Evolutionary conservation across 768 basidiomycete genomes (phyloP), one percentile per base, ranked within the genome.

Genomic region (Leucocoprinus sp.): DNA sequence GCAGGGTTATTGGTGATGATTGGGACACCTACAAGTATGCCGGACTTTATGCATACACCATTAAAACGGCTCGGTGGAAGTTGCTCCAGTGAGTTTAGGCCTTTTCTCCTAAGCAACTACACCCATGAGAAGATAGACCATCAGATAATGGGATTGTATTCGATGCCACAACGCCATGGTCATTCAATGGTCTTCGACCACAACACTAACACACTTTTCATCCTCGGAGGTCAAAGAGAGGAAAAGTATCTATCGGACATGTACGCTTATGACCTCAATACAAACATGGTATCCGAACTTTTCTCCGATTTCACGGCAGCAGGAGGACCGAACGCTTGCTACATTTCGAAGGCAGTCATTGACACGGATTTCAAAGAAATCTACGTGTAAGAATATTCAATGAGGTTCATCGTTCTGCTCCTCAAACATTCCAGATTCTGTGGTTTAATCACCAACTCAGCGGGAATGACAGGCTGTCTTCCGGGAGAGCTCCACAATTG

Each of bases 131-230:
- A 48, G 61, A 35, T 42, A 48, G 19, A 51, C 60, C 55, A 0
- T 42, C 63, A 3, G 52, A 55, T 41, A 42, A 60, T 3, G 60
- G 65, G n/a, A 0, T 69, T 71, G 40, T 60, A 64, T 1, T 50
- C 64, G 17, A 76, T 85, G 17, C 70, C 80, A 1, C 66, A 77
- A 8, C 80, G 84, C 15, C 84, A 70, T 48, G 84, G 85, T 0
- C 87, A 90, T 61, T 86, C 85, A 3, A 90, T 91, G 87, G 74
- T 88, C 3, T 67, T 88, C 15, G 86, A 89, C 43, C 66, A 80
- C 4, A 61, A 59, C 8, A 62, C 72, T 0, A 74, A 72, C 27
- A 75, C 69, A 0, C 67, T 89, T 12, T 83, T 76, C 58, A 80
- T 90, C 34, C 83, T 89, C 52, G 84, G 78, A 8, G 87, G 88